Evolutionary conservation across 768 basidiomycete species (phyloP).

Genomic region (Mycena amicta): DNA sequence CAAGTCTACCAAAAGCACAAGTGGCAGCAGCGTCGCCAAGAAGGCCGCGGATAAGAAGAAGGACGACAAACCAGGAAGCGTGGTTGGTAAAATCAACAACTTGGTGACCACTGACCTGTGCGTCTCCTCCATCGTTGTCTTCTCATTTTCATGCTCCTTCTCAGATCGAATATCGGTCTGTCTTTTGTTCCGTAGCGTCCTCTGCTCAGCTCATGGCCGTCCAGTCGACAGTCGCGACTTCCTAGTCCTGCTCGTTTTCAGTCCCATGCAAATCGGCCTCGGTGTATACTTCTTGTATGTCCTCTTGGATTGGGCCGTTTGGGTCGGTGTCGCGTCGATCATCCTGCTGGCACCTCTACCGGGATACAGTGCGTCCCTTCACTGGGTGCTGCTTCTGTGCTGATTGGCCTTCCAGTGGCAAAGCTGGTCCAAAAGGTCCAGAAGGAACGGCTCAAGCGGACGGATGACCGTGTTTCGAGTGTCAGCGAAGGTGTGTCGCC

Average conservation of each 20-base stretch:
- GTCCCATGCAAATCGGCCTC: constrained; percentile 27
- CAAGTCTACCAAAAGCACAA: constrained; percentile 10
- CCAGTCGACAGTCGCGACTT: constrained; percentile 16
- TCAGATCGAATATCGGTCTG: constrained; percentile 2
- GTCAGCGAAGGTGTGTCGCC: constrained; percentile 55
- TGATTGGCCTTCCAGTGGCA: background rate
- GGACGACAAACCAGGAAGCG: constrained; percentile 37
- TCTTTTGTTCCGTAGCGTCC: background rate
- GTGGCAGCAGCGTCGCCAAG: background rate
- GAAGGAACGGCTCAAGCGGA: constrained; percentile 50
- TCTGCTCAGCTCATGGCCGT: background rate
- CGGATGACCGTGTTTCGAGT: constrained; percentile 60
- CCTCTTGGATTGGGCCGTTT: constrained; percentile 8
- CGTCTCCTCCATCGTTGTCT: background rate
- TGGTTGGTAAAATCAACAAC: constrained; percentile 81
- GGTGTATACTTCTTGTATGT: constrained; percentile 51
- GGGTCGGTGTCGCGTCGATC: constrained; percentile 15
- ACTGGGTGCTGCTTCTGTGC: constrained; percentile 2
- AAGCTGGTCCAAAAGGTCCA: constrained; percentile 36
- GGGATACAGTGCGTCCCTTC: constrained; percentile 54
- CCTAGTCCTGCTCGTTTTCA: too few species aligned
- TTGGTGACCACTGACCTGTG: constrained; percentile 63
- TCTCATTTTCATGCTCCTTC: background rate
- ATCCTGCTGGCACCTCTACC: constrained; percentile 57
- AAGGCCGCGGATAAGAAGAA: background rate